phyloP scores from a whole-genome alignment of 305 asterid species.

The Rubia peregrina region DNA sequence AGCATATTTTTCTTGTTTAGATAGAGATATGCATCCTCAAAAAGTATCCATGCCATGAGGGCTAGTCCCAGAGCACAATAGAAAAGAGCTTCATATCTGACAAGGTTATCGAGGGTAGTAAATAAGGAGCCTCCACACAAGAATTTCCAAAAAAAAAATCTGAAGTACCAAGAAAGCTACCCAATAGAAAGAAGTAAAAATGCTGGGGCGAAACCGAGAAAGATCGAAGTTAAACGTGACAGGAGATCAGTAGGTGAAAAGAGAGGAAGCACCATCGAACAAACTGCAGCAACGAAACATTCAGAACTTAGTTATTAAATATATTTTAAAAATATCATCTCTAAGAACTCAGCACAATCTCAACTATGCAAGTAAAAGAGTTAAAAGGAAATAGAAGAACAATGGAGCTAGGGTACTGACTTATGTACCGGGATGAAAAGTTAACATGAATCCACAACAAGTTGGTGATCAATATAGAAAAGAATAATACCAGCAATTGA shows the following conservation, averaged over 20 bases:
- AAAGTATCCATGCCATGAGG: conserved; percentile 84
- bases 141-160: neutral
- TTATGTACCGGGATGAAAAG: neutral
- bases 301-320: neutral
- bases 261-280: conserved; percentile 79
- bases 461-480: conserved; percentile 41
- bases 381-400: neutral
- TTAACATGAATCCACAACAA: neutral
- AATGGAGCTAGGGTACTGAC: neutral
- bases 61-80: conserved; percentile 85
- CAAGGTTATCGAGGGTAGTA: conserved; percentile 14
- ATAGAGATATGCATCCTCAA: conserved; percentile 59
- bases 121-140: neutral
- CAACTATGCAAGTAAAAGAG: neutral
- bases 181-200: conserved; percentile 92
- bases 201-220: conserved; percentile 91
- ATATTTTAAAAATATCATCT: neutral
- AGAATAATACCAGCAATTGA: no score
- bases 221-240: conserved; percentile 77
- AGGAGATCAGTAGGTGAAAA: conserved; percentile 58
- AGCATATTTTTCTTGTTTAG: conserved; percentile 36
- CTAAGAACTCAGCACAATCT: neutral
- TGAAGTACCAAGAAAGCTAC: conserved; percentile 29
- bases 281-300: conserved; percentile 34
- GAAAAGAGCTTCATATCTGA: conserved; percentile 95